These are phyloP conservation scores for Backusella tuberculispora DNA, from an alignment of 192 early-diverging fungal genomes.

Conservation along the genomic window DNA sequence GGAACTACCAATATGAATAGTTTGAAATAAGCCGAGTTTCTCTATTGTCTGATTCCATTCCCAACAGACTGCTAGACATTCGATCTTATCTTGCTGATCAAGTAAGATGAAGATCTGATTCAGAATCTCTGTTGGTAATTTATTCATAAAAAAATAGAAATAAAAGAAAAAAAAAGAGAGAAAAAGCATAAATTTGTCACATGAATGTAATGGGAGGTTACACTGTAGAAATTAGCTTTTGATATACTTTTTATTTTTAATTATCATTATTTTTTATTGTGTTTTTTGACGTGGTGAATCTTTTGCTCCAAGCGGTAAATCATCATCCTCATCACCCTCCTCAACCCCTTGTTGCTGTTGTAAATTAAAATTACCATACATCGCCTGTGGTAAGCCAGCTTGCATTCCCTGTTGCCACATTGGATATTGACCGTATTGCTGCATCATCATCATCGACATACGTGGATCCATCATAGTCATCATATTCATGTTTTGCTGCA, in stretches of 20 bases:
- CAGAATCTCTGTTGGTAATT: no score
- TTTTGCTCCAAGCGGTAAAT: slow-evolving; percentile 37
- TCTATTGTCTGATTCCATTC: no score
- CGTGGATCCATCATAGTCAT: slow-evolving; percentile 30
- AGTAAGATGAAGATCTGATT: no score
- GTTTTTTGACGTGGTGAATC: slow-evolving; percentile 17
- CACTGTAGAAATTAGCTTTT: no score
- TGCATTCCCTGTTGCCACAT: slow-evolving; percentile 22
- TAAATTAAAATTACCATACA: slow-evolving; percentile 19
- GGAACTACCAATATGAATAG: no score
- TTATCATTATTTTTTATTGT: not conserved
- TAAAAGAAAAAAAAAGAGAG: no score
- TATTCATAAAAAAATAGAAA: no score
- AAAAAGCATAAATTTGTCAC: no score
- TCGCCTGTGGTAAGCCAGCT: not conserved
- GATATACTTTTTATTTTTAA: not conserved
- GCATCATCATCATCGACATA: slow-evolving; percentile 23
- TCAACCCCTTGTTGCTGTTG: slow-evolving; percentile 1
- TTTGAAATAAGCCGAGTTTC: no score
- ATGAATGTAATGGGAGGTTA: no score
- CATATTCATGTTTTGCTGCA: slow-evolving; percentile 18
- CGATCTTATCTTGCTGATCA: no score
- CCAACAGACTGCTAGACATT: no score
- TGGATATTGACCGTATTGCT: slow-evolving; percentile 17
- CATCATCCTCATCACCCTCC: slow-evolving; percentile 39